Percentiles rank a stretch among this genome's conserved stretches.
Evolutionary conservation across 1,284 basidiomycete genomes (phyloP).

Genomic region (Hortiboletus rubellus): DNA sequence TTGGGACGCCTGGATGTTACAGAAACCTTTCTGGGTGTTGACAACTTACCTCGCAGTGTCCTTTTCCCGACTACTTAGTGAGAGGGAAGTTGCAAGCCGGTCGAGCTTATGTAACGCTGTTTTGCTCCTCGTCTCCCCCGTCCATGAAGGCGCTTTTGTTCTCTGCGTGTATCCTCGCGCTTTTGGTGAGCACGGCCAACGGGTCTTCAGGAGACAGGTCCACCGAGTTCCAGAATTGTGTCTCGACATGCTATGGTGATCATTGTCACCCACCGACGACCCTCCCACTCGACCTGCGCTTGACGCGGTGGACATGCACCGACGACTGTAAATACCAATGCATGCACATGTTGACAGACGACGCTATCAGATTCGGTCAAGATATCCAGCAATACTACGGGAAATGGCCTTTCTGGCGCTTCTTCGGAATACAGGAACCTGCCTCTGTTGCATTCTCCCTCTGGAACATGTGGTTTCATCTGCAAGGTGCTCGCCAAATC

Average conservation of each 20-base stretch:
- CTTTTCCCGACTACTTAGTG: no score
- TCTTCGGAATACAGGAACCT: constrained; percentile 90
- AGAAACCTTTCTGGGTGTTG: no score
- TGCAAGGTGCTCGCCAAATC: constrained; percentile 54
- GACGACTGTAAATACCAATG: constrained; percentile 92
- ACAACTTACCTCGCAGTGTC: no score
- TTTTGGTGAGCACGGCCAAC: constrained; percentile 11
- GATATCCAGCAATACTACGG: constrained; percentile 84
- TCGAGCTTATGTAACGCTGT: constrained; percentile 20
- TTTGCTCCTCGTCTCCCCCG: neutral
- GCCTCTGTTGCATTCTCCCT: constrained; percentile 89
- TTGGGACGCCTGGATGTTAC: no score
- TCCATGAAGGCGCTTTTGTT: constrained; percentile 15
- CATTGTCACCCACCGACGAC: constrained; percentile 34
- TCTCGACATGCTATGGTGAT: constrained; percentile 42
- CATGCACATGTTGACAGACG: constrained; percentile 80
- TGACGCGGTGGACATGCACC: constrained; percentile 75
- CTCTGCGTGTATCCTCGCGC: constrained; percentile 1
- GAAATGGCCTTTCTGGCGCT: constrained; percentile 95
- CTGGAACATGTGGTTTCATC: constrained; percentile 78
- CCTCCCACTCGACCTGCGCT: constrained; percentile 48
- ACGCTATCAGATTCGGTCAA: constrained; percentile 45
- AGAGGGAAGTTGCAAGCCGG: neutral
- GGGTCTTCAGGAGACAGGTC: constrained; percentile 63
- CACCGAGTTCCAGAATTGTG: constrained; percentile 54